Percentiles rank a stretch among this genome's conserved stretches.
Evolutionary conservation across 306 rosid genomes (phyloP).

Genomic region (Sphenostylis stenocarpa): DNA sequence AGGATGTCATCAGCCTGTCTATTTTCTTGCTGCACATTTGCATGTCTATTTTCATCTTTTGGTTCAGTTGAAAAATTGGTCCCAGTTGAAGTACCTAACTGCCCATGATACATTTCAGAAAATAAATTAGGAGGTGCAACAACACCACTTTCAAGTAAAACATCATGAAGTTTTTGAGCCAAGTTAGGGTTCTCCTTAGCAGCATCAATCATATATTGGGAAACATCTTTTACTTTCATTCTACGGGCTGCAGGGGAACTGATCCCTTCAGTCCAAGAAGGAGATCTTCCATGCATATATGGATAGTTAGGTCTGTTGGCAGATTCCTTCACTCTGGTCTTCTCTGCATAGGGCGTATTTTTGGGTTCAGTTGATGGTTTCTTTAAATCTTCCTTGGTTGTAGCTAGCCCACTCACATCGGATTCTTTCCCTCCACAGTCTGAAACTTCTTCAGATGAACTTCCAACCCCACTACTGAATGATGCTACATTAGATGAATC

Average conservation of each 20-base stretch:
- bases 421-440: conserved; percentile 59
- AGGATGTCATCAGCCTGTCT: conserved; percentile 38
- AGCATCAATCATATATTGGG: conserved; percentile 97
- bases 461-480: conserved; percentile 79
- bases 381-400: conserved; percentile 52
- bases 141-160: conserved; percentile 92
- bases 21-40: conserved; percentile 40
- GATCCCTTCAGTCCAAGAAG: conserved; percentile 99
- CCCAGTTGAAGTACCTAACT: conserved; percentile 51
- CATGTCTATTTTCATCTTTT: conserved; percentile 47
- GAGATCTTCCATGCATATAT: conserved; percentile 71
- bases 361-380: conserved; percentile 30
- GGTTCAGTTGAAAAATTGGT: conserved; percentile 44
- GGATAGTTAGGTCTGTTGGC: conserved; percentile 62
- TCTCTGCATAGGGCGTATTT: conserved; percentile 46
- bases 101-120: conserved; percentile 71
- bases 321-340: conserved; percentile 46
- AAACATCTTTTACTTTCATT: conserved; percentile 93
- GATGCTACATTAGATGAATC: conserved; percentile 77
- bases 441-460: conserved; percentile 73
- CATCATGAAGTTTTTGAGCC: conserved; percentile 96
- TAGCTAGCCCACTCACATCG: conserved; percentile 39
- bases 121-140: conserved; percentile 92
- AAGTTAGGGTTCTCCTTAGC: conserved; percentile 92
- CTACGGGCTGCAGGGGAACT: conserved; percentile 88